phyloP scores from a whole-genome alignment of 2,329 filamentous ascomycete genomes.

The Penicillium vulpinum region DNA sequence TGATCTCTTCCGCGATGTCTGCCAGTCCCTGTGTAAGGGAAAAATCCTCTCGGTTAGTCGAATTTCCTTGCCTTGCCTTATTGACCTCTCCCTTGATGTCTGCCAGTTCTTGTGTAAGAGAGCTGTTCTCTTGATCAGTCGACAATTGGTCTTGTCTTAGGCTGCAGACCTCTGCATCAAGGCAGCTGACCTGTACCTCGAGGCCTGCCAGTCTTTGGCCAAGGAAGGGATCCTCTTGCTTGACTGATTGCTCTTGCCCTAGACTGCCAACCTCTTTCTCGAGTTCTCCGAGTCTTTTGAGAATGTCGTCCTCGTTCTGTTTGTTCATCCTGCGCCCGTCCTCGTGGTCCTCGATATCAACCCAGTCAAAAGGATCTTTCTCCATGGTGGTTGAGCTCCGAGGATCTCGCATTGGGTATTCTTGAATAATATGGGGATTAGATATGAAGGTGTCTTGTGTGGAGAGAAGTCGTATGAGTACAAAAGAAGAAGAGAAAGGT shows the following conservation, averaged over 20 bases:
- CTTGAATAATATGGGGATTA: background rate
- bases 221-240: background rate
- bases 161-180: no score
- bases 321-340: background rate
- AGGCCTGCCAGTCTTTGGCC: background rate
- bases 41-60: no score
- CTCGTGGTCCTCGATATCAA: background rate
- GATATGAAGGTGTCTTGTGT: background rate
- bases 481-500: background rate
- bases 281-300: background rate
- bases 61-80: no score
- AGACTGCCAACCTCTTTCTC: background rate
- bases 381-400: background rate
- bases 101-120: no score
- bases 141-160: no score
- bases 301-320: background rate
- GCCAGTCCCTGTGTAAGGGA: no score
- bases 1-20: no score
- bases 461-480: background rate
- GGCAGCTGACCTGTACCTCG: background rate
- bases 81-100: no score
- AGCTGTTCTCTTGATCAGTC: no score
- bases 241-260: background rate
- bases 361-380: background rate
- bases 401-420: background rate